Evolutionary conservation across 345 rosid species (phyloP), one percentile per base, ranked within the genome.

Genomic region (Mercurialis annua): DNA sequence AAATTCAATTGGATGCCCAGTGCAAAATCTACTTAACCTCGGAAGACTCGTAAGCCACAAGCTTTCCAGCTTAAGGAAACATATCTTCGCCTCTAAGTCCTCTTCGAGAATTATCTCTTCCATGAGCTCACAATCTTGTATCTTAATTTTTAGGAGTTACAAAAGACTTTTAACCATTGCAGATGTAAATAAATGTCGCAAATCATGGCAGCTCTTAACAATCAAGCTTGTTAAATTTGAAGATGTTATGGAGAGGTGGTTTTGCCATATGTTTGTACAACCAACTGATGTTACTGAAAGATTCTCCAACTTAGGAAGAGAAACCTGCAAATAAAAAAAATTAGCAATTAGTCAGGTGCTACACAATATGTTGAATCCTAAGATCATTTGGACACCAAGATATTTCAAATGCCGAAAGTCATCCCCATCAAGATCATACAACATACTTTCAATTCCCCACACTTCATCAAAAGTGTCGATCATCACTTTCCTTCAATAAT

Each of bases 181-280:
- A 34, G 18, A 1, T 0, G 66, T 5, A 29, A 73, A 73, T 42
- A 73, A 0, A 50, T 23, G 40, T 5, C 62, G 62, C 40, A 77
- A 24, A 48, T 18, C 51, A 3, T 8, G 11, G 17, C 67, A 68
- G n/a, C 20, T 38, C 3, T 46, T 4, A 58, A 66, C 9, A n/a
- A 12, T 9, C 30, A 60, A 29, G 10, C 7, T 50, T 0, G 18
- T 52, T 30, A 68, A 43, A 34, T 69, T 48, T 54, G 53, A 20
- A 67, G 10, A 14, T 12, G 6, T 27, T 42, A 3, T 6, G 16
- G 36, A 16, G 18, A 26, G 20, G 1, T 42, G 40, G 42, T 31
- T 53, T 17, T 55, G 29, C 71, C 71, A 67, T 67, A 67, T 2
- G 53, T 23, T 55, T 14, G 55, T 62, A 5, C 30, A 18, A 17